Evolutionary conservation across 2,329 filamentous ascomycete genomes (phyloP).

Genomic region (Amauroascus verrucosus): DNA sequence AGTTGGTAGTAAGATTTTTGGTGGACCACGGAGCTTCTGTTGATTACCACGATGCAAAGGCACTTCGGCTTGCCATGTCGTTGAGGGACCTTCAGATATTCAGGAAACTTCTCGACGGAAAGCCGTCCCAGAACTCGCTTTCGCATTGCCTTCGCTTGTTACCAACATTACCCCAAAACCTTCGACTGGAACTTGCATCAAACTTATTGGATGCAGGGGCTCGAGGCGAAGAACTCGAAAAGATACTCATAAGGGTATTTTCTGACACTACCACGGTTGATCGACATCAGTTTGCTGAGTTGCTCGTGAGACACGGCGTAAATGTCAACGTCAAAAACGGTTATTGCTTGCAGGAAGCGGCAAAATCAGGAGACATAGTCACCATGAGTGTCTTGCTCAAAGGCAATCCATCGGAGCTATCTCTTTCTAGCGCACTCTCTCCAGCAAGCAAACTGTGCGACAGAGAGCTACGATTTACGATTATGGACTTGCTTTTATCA

Average conservation of each 20-base stretch:
- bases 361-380: slow-evolving; percentile 14
- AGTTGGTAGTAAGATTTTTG: slow-evolving; percentile 18
- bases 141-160: slow-evolving; percentile 14
- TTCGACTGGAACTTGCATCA: slow-evolving; percentile 11
- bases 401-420: slow-evolving; percentile 12
- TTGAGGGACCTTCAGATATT: slow-evolving; percentile 12
- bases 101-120: slow-evolving; percentile 15
- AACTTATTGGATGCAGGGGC: slow-evolving; percentile 16
- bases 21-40: slow-evolving; percentile 20
- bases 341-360: slow-evolving; percentile 16
- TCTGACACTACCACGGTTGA: slow-evolving; percentile 7
- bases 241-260: slow-evolving; percentile 11
- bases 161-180: slow-evolving; percentile 3
- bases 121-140: slow-evolving; percentile 14
- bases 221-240: slow-evolving; percentile 13
- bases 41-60: slow-evolving; percentile 20
- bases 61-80: slow-evolving; percentile 17
- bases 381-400: slow-evolving; percentile 15
- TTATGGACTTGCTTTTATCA: slow-evolving; percentile 16
- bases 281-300: slow-evolving; percentile 14
- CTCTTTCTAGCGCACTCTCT: slow-evolving; percentile 15
- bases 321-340: slow-evolving; percentile 15
- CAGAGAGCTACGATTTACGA: slow-evolving; percentile 13
- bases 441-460: slow-evolving; percentile 12
- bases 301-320: slow-evolving; percentile 16